A percentile compares a stretch with the other conserved stretches of the same genome.
These are phyloP conservation scores for Tylopilus plumbeoviolaceoides DNA, from an alignment of 768 basidiomycete species.

Conservation along the genomic window DNA sequence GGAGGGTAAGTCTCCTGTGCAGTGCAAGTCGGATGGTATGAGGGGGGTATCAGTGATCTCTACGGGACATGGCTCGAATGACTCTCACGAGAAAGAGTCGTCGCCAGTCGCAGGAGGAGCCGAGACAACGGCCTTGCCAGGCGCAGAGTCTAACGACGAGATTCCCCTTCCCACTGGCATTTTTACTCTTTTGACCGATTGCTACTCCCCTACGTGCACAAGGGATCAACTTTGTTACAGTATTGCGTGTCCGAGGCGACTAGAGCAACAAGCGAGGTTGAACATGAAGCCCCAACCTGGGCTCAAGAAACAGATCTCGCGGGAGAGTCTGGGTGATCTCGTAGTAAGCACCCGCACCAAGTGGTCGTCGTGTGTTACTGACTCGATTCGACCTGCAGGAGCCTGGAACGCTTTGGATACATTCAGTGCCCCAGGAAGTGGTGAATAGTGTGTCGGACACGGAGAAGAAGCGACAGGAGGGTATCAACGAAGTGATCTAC, in stretches of 20 bases:
- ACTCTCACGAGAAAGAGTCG: constrained; percentile 34
- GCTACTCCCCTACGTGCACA: constrained; percentile 97
- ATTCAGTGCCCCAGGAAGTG: constrained; percentile 92
- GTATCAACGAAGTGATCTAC: constrained; percentile 92
- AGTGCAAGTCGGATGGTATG: constrained; percentile 15
- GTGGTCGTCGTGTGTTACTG: constrained; percentile 1
- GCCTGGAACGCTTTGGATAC: constrained; percentile 90
- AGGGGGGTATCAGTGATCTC: constrained; percentile 25
- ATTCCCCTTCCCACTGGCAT: constrained; percentile 83
- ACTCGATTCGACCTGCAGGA: constrained; percentile 41
- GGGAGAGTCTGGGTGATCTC: constrained; percentile 77
- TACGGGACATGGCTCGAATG: constrained; percentile 31
- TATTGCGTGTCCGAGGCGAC: constrained; percentile 89
- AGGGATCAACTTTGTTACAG: constrained; percentile 94
- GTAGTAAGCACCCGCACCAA: constrained; percentile 43
- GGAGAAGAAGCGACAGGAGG: constrained; percentile 96
- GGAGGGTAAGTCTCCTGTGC: constrained; percentile 27
- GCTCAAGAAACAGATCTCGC: constrained; percentile 76
- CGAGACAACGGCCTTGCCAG: constrained; percentile 32
- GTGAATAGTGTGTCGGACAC: constrained; percentile 87
- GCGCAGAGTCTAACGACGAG: constrained; percentile 51
- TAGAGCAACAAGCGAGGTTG: constrained; percentile 91
- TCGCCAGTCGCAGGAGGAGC: constrained; percentile 24
- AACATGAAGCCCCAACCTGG: constrained; percentile 95
- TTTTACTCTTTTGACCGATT: constrained; percentile 94